Base-by-base conservation (phyloP, 805 yeast genomes). In the Pichia membranifaciens region DNA sequence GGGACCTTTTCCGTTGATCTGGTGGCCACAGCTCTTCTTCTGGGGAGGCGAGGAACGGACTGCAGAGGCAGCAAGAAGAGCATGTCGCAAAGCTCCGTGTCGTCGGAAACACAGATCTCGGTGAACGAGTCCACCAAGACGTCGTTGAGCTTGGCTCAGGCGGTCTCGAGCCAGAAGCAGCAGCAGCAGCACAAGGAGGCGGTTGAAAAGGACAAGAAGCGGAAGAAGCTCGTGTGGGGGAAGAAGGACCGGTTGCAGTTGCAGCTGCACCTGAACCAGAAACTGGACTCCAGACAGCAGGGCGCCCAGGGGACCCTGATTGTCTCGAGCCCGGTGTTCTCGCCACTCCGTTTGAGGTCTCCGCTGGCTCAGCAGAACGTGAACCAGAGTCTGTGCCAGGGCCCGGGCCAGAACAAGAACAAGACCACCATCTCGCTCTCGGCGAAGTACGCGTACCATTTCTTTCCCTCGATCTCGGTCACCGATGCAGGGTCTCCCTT, bases 141-240 rank as follows among this genome's bases (percentile, higher is more conserved):
- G 10, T 25, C 29, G 5, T 9, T 25, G 7, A 22, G 42, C 28
- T 22, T 22, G 29, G 33, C 42, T 20, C 16, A 39, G 10, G 9
- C 29, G 10, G 29, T 25, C 10, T 7, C 29, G 29, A 25, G 7
- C 10, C 29, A 25, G 15, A 28, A 31, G 16, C 36, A 31, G 16
- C 33, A 21, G 44, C 22, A 17, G 5, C n/a, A 28, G 7, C 29
- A 9, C 23, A 32, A 21, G 38, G 37, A 43, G 31, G 17, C 6
- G 4, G 15, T 31, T 4, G 35, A 28, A 2, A 41, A 36, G 13
- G 23, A 29, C 17, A n/a, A 7, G 1, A 41, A 36, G 22, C 43
- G 44, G 21, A 47, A 47, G 13, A 47, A 43, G 36, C 39, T 47
- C 7, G 20, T 38, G 12, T 47, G 50, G 50, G 32, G 44, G 6